These are phyloP conservation scores for Podospora australis DNA, from an alignment of 495 filamentous ascomycete genomes.

Conservation along the genomic window DNA sequence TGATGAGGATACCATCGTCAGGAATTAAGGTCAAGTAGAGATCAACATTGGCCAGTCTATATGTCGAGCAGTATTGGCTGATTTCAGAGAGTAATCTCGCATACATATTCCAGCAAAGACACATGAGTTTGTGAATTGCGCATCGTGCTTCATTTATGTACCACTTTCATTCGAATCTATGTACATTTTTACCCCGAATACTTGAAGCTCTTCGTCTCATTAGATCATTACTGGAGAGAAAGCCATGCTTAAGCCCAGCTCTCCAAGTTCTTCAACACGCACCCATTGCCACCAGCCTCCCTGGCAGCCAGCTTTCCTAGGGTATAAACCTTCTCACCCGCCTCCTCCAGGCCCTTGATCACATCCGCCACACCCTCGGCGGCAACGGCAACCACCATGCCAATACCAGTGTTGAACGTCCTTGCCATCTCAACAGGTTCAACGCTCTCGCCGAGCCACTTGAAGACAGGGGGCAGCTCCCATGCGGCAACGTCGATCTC, in stretches of 20 bases:
- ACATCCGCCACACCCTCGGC: constrained; percentile 49
- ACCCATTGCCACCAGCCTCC: constrained; percentile 51
- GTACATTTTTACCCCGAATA: too few relatives aligned
- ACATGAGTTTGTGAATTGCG: too few relatives aligned
- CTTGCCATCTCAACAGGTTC: constrained; percentile 69
- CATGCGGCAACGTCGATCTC: constrained; percentile 69
- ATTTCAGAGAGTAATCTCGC: too few relatives aligned
- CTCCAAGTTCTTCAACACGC: constrained; percentile 62
- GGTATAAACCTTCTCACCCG: constrained; percentile 71
- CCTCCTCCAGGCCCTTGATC: constrained; percentile 44
- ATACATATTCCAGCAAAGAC: too few relatives aligned
- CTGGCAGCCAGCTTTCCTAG: constrained; percentile 62
- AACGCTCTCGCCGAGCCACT: constrained; percentile 76
- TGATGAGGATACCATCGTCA: too few relatives aligned
- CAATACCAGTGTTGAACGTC: constrained; percentile 91
- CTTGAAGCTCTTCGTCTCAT: too few relatives aligned
- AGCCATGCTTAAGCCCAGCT: constrained; percentile 52
- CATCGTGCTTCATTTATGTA: too few relatives aligned
- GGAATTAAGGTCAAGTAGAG: too few relatives aligned
- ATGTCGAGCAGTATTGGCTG: too few relatives aligned
- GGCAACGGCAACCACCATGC: constrained; percentile 81
- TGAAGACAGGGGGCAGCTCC: constrained; percentile 66
- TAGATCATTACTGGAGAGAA: too few relatives aligned
- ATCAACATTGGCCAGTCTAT: too few relatives aligned
- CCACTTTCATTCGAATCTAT: too few relatives aligned